Conservation (phyloP, 768 basidiomycete genomes). For the Lactarius sp. region DNA sequence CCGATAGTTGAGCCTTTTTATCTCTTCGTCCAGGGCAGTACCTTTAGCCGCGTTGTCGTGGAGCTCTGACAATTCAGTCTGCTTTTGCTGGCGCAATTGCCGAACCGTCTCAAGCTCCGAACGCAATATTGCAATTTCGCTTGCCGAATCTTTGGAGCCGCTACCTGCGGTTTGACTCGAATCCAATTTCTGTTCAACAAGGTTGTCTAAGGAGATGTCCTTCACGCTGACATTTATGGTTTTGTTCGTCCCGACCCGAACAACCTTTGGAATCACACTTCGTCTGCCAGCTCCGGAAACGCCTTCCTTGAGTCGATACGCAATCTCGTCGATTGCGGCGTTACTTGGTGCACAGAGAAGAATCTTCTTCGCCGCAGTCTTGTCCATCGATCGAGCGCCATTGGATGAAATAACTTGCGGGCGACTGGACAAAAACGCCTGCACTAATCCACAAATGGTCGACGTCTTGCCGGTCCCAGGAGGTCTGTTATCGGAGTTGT, state of each 20-base stretch:
- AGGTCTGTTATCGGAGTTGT: constrained; percentile 48
- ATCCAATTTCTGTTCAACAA: constrained; percentile 75
- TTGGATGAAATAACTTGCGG: constrained; percentile 42
- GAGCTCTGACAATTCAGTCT: constrained; percentile 51
- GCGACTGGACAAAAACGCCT: constrained; percentile 68
- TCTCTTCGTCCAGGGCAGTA: constrained; percentile 62
- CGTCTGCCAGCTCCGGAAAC: constrained; percentile 52
- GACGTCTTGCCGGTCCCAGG: constrained; percentile 99
- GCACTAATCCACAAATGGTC: constrained; percentile 93
- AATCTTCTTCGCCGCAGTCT: constrained; percentile 58
- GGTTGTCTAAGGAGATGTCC: constrained; percentile 80
- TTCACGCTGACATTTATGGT: constrained; percentile 74
- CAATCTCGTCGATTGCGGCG: constrained; percentile 96
- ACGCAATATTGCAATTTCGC: constrained; percentile 54
- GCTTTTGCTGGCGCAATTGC: constrained; percentile 50
- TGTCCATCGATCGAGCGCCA: constrained; percentile 37
- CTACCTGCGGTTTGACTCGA: constrained; percentile 35
- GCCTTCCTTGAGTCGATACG: constrained; percentile 79
- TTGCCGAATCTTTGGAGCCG: constrained; percentile 47
- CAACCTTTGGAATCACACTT: constrained; percentile 65
- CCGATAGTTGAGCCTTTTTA: constrained; percentile 58
- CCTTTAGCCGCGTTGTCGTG: constrained; percentile 53
- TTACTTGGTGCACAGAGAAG: constrained; percentile 97
- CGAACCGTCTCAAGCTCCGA: constrained; percentile 69
- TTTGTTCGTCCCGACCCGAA: constrained; percentile 80